phyloP scores from a whole-genome alignment of 2,329 filamentous ascomycete species.

The Ophiostoma tasmaniense region DNA sequence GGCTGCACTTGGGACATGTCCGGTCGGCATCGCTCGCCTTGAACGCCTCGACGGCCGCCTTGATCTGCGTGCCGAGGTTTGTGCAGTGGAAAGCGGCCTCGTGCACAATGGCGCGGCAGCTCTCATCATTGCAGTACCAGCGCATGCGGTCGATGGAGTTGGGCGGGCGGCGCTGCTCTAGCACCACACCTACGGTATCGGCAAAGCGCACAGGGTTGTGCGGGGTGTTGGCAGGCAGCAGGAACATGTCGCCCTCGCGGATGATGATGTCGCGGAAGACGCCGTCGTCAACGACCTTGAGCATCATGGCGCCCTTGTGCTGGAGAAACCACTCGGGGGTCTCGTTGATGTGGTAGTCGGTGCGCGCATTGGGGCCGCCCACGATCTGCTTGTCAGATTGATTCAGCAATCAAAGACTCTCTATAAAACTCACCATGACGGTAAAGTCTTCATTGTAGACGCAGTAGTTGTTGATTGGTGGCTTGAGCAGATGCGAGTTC shows the following conservation, averaged over 20 bases:
- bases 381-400: constrained; percentile 39
- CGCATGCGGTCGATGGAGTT: constrained; percentile 64
- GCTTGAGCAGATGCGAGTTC: constrained; percentile 79
- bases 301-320: constrained; percentile 83
- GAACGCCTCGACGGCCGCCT: constrained; percentile 78
- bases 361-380: constrained; percentile 89
- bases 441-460: constrained; percentile 80
- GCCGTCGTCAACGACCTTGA: constrained; percentile 74
- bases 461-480: constrained; percentile 95
- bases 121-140: constrained; percentile 62
- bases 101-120: constrained; percentile 64
- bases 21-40: constrained; percentile 57
- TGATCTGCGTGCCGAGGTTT: constrained; percentile 89
- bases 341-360: constrained; percentile 96
- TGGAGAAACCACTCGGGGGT: constrained; percentile 99
- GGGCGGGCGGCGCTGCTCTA: constrained; percentile 73
- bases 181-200: constrained; percentile 85
- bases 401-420: not conserved
- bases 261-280: constrained; percentile 79
- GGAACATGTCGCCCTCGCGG: constrained; percentile 85
- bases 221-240: constrained; percentile 87
- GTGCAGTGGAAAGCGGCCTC: constrained; percentile 83
- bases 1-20: constrained; percentile 69
- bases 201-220: constrained; percentile 92
- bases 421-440: constrained; percentile 62